These are phyloP conservation scores for Saturnispora mendoncae DNA, from an alignment of 805 yeast genomes.

Conservation along the genomic window DNA sequence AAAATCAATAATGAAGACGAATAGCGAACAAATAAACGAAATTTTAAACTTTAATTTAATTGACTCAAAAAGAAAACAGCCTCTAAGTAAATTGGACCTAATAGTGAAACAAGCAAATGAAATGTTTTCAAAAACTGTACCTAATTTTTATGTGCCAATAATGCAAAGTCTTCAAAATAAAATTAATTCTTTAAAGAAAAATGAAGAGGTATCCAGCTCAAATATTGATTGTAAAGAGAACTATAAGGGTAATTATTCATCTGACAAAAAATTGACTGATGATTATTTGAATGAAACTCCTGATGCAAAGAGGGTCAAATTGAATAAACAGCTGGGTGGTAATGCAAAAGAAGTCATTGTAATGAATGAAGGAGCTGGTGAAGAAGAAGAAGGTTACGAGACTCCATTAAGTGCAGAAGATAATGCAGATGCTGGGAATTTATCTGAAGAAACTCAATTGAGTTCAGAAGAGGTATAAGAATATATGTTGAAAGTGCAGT, in stretches of 20 bases:
- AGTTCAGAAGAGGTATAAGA: background rate
- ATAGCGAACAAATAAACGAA: background rate
- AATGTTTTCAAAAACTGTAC: background rate
- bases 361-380: too few species aligned
- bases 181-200: background rate
- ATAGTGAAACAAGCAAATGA: conserved; percentile 1
- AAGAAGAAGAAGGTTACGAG: background rate
- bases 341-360: background rate
- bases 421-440: background rate
- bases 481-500: too few species aligned
- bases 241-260: too few species aligned
- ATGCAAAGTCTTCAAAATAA: conserved; percentile 2
- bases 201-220: background rate
- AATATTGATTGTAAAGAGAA: background rate
- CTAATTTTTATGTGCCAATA: conserved; percentile 7
- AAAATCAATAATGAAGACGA: background rate
- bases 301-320: background rate
- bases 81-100: conserved; percentile 1
- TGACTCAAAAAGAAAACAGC: background rate
- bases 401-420: background rate
- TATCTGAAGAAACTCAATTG: conserved; percentile 2
- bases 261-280: too few species aligned
- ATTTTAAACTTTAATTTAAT: background rate
- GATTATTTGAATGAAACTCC: too few species aligned
- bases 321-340: background rate